Conservation (phyloP, 805 yeast genomes). For the Ogataea siamensis region DNA sequence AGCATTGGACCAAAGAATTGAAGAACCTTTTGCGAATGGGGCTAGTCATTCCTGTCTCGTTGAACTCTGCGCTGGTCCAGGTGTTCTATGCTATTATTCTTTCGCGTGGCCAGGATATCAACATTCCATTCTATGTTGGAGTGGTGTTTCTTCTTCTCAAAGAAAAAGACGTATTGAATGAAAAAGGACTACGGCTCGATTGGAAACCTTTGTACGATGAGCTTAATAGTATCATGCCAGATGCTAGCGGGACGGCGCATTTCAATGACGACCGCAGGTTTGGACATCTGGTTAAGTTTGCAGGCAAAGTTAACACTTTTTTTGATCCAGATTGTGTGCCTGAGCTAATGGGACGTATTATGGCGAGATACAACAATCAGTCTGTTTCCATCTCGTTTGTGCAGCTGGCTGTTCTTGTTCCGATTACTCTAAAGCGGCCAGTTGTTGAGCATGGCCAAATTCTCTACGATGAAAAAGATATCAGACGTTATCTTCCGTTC, state of each 20-base stretch:
- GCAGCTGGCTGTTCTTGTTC: slow-evolving; percentile 53
- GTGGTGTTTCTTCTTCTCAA: slow-evolving; percentile 59
- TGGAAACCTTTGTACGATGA: slow-evolving; percentile 48
- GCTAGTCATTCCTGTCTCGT: slow-evolving; percentile 68
- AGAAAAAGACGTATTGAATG: slow-evolving; percentile 40
- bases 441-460: slow-evolving; percentile 16
- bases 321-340: slow-evolving; percentile 50
- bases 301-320: slow-evolving; percentile 52
- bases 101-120: slow-evolving; percentile 67
- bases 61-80: slow-evolving; percentile 58
- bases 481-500: slow-evolving; percentile 55
- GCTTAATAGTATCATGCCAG: slow-evolving; percentile 38
- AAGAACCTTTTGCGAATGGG: slow-evolving; percentile 75
- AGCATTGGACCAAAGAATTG: slow-evolving; percentile 86
- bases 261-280: slow-evolving; percentile 49
- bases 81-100: slow-evolving; percentile 72
- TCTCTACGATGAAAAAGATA: slow-evolving; percentile 27
- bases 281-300: slow-evolving; percentile 48
- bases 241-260: slow-evolving; percentile 49
- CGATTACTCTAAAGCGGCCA: slow-evolving; percentile 39
- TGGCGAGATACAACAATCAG: slow-evolving; percentile 51
- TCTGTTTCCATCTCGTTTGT: slow-evolving; percentile 52
- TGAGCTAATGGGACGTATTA: slow-evolving; percentile 47
- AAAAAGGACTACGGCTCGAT: slow-evolving; percentile 44
- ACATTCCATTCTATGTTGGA: slow-evolving; percentile 57